Percentiles rank a stretch among this genome's conserved stretches.
phyloP scores from a whole-genome alignment of 306 rosid species.

The Acacia melanoxylon region DNA sequence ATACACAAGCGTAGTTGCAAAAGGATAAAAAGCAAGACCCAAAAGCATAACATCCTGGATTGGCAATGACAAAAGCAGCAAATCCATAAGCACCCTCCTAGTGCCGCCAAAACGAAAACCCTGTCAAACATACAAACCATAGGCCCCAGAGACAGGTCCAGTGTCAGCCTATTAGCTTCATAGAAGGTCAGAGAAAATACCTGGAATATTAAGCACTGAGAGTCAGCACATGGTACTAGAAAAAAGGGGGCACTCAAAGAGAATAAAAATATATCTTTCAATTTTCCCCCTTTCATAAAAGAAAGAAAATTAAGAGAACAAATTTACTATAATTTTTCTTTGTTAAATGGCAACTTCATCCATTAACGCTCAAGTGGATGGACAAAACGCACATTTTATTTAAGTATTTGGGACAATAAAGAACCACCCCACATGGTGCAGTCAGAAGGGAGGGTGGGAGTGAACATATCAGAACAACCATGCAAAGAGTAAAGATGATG shows the following conservation, averaged over 20 bases:
- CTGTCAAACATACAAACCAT: conserved; percentile 90
- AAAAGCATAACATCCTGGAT: conserved; percentile 39
- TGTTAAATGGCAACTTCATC: conserved; percentile 19
- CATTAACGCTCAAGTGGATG: conserved; percentile 17
- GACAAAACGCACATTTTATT: conserved; percentile 23
- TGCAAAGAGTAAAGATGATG: background rate
- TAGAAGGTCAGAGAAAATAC: conserved; percentile 99
- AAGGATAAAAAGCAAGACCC: conserved; percentile 1
- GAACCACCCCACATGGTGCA: conserved; percentile 19
- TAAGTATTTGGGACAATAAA: background rate
- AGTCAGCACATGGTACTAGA: conserved; percentile 56
- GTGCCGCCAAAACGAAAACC: conserved; percentile 52
- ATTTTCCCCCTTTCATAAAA: background rate
- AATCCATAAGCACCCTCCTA: conserved; percentile 45
- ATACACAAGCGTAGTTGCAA: conserved; percentile 14
- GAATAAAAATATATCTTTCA: background rate
- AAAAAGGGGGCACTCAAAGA: conserved; percentile 5
- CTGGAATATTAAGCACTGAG: conserved; percentile 83
- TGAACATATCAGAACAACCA: conserved; percentile 2
- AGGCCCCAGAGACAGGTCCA: conserved; percentile 80
- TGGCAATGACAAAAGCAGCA: conserved; percentile 34
- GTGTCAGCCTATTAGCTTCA: conserved; percentile 84
- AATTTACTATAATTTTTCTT: conserved; percentile 2
- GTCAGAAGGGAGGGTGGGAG: background rate
- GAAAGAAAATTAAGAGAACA: conserved; percentile 7